A percentile compares a stretch with the other conserved stretches of the same genome.
Evolutionary conservation across 2,329 filamentous ascomycete species (phyloP).

Genomic region (Zymoseptoria tritici): DNA sequence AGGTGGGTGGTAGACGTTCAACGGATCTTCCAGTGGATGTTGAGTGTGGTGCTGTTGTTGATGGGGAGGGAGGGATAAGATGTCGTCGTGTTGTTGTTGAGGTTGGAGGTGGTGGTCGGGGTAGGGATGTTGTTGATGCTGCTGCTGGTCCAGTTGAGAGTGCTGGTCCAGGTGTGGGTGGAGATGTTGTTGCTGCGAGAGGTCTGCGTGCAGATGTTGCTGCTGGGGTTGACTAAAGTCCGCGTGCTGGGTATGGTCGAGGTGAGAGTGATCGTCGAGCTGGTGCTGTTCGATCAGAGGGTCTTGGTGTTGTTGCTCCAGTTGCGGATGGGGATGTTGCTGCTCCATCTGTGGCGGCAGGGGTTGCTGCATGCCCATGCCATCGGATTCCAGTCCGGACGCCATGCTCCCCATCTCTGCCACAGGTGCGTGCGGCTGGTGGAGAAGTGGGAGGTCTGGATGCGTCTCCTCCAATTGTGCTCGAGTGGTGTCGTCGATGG

Average conservation of each 20-base stretch:
- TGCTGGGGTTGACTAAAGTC: background rate
- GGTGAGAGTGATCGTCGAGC: background rate
- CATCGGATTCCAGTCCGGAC: background rate
- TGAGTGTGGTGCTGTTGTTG: background rate
- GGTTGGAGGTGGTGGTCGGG: background rate
- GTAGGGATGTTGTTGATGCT: slow-evolving; percentile 1
- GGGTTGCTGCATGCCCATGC: background rate
- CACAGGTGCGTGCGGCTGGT: slow-evolving; percentile 3
- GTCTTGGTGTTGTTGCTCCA: background rate
- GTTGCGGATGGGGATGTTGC: background rate
- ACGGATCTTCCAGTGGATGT: background rate
- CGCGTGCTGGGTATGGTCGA: background rate
- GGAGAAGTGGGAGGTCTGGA: slow-evolving; percentile 20
- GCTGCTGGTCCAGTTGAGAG: background rate
- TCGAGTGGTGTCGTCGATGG: slow-evolving; percentile 22
- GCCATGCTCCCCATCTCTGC: slow-evolving; percentile 4
- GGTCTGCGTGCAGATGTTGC: background rate
- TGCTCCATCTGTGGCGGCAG: background rate
- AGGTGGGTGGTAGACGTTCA: background rate
- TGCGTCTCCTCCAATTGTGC: slow-evolving; percentile 22
- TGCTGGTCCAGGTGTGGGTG: background rate
- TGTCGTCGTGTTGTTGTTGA: background rate
- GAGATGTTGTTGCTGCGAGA: slow-evolving; percentile 1
- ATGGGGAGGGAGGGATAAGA: background rate
- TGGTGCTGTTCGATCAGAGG: background rate